Conservation (phyloP, 2,329 filamentous ascomycete species). For the Geoglossum cookeanum region DNA sequence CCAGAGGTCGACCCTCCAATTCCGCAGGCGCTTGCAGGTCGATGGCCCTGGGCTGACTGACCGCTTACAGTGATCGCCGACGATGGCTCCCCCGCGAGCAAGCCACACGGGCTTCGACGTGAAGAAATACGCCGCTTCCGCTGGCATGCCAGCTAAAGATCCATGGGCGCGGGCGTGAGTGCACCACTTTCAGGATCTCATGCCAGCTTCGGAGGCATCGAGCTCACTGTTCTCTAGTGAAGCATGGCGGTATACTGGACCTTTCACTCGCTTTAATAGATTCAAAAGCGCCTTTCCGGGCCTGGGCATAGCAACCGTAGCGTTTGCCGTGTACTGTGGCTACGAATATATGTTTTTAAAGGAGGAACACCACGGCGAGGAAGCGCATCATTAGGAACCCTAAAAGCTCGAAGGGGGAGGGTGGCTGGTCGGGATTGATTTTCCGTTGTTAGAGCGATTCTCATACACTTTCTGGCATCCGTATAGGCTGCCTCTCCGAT, state of each 20-base stretch:
- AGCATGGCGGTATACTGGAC: slow-evolving; percentile 82
- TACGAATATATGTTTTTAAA: slow-evolving; percentile 79
- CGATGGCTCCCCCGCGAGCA: slow-evolving; percentile 34
- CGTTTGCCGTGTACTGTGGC: slow-evolving; percentile 74
- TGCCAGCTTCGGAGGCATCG: not conserved
- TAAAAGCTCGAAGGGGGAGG: not conserved
- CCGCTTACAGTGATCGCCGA: slow-evolving; percentile 10
- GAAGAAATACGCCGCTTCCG: slow-evolving; percentile 54
- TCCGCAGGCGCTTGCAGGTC: not conserved
- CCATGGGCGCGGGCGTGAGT: slow-evolving; percentile 44
- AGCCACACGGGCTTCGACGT: slow-evolving; percentile 90
- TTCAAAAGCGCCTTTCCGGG: slow-evolving; percentile 78
- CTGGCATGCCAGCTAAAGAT: slow-evolving; percentile 40
- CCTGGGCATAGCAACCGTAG: slow-evolving; percentile 77
- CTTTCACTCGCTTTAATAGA: slow-evolving; percentile 74
- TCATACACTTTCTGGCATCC: too few relatives aligned
- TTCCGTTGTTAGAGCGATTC: not conserved
- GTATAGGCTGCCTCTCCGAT: too few relatives aligned
- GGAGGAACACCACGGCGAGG: slow-evolving; percentile 22
- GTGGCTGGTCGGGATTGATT: not conserved
- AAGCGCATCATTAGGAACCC: not conserved
- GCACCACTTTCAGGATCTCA: not conserved
- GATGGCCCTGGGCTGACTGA: slow-evolving; percentile 7
- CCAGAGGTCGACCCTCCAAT: not conserved
- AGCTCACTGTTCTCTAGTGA: slow-evolving; percentile 38